phyloP scores from a whole-genome alignment of 306 rosid species.

The Acacia crassicarpa region DNA sequence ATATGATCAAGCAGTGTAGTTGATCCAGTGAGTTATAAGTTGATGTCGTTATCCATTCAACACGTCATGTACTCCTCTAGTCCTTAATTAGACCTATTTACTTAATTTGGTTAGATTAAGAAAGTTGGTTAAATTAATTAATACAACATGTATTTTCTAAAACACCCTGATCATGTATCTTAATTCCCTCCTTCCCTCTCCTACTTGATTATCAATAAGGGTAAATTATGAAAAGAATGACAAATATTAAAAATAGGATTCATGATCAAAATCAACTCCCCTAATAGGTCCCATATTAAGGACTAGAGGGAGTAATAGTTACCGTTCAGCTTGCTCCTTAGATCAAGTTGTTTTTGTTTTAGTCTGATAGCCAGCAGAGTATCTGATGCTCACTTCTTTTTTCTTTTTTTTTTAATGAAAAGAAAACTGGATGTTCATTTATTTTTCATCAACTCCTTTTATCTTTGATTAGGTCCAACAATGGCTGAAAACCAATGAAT shows the following conservation, averaged over 20 bases:
- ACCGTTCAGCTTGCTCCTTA: not conserved
- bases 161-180: too few species aligned
- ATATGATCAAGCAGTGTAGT: not conserved
- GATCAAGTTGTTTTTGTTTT: not conserved
- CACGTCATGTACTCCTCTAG: not conserved
- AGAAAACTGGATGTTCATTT: not conserved
- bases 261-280: too few species aligned
- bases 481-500: constrained; percentile 39
- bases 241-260: too few species aligned
- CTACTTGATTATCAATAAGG: too few species aligned
- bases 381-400: not conserved
- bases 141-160: too few species aligned
- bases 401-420: too few species aligned
- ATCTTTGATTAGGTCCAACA: constrained; percentile 34
- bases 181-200: too few species aligned
- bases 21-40: not conserved
- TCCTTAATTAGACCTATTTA: too few species aligned
- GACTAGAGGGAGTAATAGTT: not conserved
- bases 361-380: not conserved
- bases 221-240: too few species aligned
- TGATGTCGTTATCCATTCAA: not conserved
- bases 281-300: too few species aligned
- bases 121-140: too few species aligned
- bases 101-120: too few species aligned
- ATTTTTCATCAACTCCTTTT: not conserved